Evolutionary conservation across 352 stramenopile genomes (phyloP).

Genomic region (Phytophthora uliginosa): DNA sequence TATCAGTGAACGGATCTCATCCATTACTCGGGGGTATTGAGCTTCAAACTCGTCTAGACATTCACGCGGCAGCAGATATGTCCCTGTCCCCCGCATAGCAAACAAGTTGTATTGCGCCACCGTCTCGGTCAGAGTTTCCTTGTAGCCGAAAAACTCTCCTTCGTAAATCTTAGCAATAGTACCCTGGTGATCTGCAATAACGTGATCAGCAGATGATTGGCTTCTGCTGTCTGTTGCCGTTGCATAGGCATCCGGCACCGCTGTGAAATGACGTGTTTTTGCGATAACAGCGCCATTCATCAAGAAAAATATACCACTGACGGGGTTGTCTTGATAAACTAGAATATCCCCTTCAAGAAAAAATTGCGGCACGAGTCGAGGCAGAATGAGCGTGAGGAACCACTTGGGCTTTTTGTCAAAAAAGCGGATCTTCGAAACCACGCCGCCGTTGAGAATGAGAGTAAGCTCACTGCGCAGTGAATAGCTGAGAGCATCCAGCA

Average conservation of each 20-base stretch:
- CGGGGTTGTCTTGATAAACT: conserved; percentile 75
- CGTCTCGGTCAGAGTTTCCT: conserved; percentile 69
- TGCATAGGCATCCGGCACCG: conserved; percentile 21
- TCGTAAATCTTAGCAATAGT: conserved; percentile 78
- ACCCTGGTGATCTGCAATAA: conserved; percentile 34
- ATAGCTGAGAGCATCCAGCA: conserved; percentile 80
- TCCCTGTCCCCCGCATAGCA: conserved; percentile 63
- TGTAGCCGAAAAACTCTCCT: conserved; percentile 85
- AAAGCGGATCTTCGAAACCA: conserved; percentile 76
- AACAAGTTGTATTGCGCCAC: conserved; percentile 80
- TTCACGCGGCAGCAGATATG: conserved; percentile 72
- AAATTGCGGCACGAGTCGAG: conserved; percentile 73
- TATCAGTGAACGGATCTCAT: conserved; percentile 76
- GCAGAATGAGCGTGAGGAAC: conserved; percentile 80
- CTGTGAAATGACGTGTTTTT: conserved; percentile 32
- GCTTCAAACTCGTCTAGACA: conserved; percentile 64
- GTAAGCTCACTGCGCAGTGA: conserved; percentile 75
- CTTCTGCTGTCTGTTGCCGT: conserved; percentile 15
- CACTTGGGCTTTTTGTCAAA: conserved; percentile 90
- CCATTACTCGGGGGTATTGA: conserved; percentile 66
- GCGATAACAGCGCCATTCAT: conserved; percentile 73
- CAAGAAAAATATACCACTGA: conserved; percentile 85
- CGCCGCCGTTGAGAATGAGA: conserved; percentile 64
- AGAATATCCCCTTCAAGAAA: conserved; percentile 75
- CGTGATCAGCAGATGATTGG: conserved; percentile 26